Percentiles rank a stretch among this genome's conserved stretches.
These are phyloP conservation scores for Sporothrix pseudoabietina DNA, from an alignment of 2,329 filamentous ascomycete genomes.

Conservation along the genomic window DNA sequence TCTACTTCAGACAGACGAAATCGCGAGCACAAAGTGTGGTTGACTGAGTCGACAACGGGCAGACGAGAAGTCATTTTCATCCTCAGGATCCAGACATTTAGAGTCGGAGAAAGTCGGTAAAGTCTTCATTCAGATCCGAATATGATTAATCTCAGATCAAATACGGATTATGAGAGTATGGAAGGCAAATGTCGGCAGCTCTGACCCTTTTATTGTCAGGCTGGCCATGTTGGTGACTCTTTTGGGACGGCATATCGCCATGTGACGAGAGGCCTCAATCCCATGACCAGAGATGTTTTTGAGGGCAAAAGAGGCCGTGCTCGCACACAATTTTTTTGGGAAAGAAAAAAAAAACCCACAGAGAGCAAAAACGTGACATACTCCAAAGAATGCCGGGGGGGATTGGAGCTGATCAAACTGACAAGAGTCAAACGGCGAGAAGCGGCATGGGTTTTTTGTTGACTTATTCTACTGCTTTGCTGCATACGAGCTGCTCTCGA, in stretches of 20 bases:
- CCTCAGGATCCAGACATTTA: not conserved
- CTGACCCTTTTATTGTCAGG: no score
- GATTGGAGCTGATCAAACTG: constrained; percentile 6
- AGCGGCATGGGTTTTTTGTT: not conserved
- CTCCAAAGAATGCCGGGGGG: not conserved
- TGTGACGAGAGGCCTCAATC: constrained; percentile 6
- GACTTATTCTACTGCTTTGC: not conserved
- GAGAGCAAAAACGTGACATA: not conserved
- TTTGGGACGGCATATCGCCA: not conserved
- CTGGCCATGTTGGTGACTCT: not conserved
- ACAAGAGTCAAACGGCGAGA: not conserved
- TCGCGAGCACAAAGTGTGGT: not conserved
- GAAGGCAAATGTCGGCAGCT: no score
- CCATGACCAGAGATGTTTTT: not conserved
- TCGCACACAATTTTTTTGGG: not conserved
- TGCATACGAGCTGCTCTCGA: not conserved
- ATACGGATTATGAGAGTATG: no score
- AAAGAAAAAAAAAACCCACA: not conserved
- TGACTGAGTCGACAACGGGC: not conserved
- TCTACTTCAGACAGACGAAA: not conserved
- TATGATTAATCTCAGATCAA: no score
- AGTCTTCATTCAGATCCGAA: no score
- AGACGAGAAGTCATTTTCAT: not conserved
- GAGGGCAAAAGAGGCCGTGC: not conserved
- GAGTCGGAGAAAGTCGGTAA: no score